Conservation (phyloP, 202 grass and related monocot species). For the Brachypodium distachyon region DNA sequence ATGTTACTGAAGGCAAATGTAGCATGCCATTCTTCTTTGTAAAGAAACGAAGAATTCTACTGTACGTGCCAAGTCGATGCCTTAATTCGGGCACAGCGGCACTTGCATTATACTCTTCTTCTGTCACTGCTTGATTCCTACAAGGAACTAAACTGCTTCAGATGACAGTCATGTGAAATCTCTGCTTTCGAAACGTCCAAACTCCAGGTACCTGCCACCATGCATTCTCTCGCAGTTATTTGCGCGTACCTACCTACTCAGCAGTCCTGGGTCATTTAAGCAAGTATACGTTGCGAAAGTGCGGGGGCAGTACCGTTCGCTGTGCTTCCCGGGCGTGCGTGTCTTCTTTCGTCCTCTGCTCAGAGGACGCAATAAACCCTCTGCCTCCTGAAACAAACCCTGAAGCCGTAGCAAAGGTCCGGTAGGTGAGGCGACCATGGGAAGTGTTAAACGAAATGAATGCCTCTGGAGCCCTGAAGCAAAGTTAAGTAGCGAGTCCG, state of each 20-base stretch:
- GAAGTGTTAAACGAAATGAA: no score
- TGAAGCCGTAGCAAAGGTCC: neutral
- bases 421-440: neutral
- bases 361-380: neutral
- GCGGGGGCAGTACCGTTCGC: neutral
- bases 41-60: neutral
- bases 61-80: neutral
- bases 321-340: neutral
- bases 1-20: neutral
- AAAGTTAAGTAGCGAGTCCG: neutral
- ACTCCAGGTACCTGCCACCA: neutral
- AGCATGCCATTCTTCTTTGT: neutral
- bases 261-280: neutral
- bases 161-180: neutral
- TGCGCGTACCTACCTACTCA: neutral
- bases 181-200: neutral
- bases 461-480: neutral
- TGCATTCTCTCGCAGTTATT: conserved; percentile 22
- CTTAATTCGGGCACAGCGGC: neutral
- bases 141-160: neutral
- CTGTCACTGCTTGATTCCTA: no score
- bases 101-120: neutral
- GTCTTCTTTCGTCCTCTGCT: neutral
- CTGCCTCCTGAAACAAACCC: neutral
- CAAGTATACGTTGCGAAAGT: neutral